These are phyloP conservation scores for Flaveria linearis DNA, from an alignment of 129 eudicot species.

Conservation along the genomic window DNA sequence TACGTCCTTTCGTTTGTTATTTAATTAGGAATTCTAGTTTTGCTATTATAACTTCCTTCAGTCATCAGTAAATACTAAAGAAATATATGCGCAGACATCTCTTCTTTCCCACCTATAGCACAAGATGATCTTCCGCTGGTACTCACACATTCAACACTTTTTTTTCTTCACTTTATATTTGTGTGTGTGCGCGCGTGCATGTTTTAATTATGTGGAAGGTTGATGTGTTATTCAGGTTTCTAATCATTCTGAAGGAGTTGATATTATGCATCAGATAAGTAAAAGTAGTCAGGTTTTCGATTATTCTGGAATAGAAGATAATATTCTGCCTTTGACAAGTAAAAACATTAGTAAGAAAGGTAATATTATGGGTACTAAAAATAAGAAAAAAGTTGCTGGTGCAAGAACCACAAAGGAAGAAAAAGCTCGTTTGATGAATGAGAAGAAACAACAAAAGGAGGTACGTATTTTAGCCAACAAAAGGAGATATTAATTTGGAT, in stretches of 20 bases:
- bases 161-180: background rate
- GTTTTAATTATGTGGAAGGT: background rate
- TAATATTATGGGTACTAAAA: slow-evolving; percentile 30
- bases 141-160: slow-evolving; percentile 19
- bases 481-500: slow-evolving; percentile 2
- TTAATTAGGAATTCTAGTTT: background rate
- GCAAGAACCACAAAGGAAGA: slow-evolving; percentile 62
- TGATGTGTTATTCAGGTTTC: slow-evolving; percentile 39
- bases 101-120: slow-evolving; percentile 27
- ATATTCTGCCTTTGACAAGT: slow-evolving; percentile 24
- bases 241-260: slow-evolving; percentile 37
- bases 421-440: slow-evolving; percentile 55
- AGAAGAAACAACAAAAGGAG: slow-evolving; percentile 71
- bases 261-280: slow-evolving; percentile 21
- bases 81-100: slow-evolving; percentile 31
- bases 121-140: slow-evolving; percentile 53
- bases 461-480: slow-evolving; percentile 37
- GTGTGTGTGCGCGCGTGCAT: background rate
- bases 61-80: slow-evolving; percentile 28
- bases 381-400: slow-evolving; percentile 31
- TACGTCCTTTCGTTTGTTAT: background rate
- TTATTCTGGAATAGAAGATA: slow-evolving; percentile 40
- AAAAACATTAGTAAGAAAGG: slow-evolving; percentile 25
- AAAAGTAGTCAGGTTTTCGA: slow-evolving; percentile 33
- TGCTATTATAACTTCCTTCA: background rate